phyloP scores from a whole-genome alignment of 73 alveolate species.

The Paramecium biaurelia region DNA sequence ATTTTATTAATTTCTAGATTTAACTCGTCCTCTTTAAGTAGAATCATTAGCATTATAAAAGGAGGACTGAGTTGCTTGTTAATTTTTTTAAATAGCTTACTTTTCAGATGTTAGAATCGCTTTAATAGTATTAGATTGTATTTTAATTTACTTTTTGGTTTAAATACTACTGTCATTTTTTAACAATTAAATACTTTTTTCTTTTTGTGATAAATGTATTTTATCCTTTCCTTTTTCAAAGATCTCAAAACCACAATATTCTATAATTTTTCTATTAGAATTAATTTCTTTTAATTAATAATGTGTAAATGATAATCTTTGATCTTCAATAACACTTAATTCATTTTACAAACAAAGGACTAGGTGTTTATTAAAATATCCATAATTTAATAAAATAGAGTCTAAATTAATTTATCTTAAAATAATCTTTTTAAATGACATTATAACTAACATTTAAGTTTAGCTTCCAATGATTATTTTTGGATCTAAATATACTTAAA shows the following conservation, averaged over 20 bases:
- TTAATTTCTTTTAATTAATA: not conserved
- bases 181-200: not conserved
- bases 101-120: not conserved
- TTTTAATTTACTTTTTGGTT: not conserved
- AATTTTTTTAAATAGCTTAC: not conserved
- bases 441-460: not conserved
- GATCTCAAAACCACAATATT: not conserved
- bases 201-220: not conserved
- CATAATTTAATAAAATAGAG: not conserved
- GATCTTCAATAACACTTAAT: not conserved
- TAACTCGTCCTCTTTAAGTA: not conserved
- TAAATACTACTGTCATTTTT: not conserved
- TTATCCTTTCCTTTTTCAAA: not conserved
- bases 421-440: not conserved
- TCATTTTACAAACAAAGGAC: not conserved
- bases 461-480: not conserved
- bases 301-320: not conserved
- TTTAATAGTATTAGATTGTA: not conserved
- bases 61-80: not conserved
- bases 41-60: not conserved
- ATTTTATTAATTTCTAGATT: not conserved
- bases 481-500: not conserved
- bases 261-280: not conserved
- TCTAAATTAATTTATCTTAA: not conserved
- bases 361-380: not conserved